These are phyloP conservation scores for Diaporthe ilicicola DNA, from an alignment of 2,329 filamentous ascomycete genomes.

Conservation along the genomic window DNA sequence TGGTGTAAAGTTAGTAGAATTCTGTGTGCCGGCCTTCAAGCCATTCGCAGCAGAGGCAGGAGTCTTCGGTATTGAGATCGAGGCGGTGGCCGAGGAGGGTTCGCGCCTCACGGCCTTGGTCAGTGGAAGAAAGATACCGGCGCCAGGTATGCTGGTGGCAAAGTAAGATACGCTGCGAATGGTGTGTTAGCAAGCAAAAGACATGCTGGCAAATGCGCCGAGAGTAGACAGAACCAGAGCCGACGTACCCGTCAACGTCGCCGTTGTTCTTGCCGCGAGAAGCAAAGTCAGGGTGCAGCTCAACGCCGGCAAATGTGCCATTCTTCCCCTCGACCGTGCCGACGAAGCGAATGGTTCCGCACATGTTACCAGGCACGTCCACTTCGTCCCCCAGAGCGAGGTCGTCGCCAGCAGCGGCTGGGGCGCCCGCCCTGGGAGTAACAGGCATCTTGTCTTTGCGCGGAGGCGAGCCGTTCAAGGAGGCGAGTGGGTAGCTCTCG, in stretches of 20 bases:
- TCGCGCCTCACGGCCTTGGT: constrained; percentile 79
- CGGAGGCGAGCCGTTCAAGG: constrained; percentile 53
- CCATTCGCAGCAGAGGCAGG: constrained; percentile 71
- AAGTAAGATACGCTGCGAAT: constrained; percentile 76
- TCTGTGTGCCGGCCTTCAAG: constrained; percentile 63
- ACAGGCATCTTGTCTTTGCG: constrained; percentile 52
- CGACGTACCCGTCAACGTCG: constrained; percentile 87
- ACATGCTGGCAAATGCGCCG: neutral
- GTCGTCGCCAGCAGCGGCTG: constrained; percentile 53
- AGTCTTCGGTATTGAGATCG: constrained; percentile 68
- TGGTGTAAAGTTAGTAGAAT: constrained; percentile 68
- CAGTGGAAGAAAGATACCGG: constrained; percentile 93
- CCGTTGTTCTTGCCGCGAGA: constrained; percentile 92
- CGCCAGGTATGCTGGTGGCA: constrained; percentile 76
- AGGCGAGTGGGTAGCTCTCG: constrained; percentile 68
- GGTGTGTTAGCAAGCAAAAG: constrained; percentile 37
- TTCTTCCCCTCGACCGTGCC: constrained; percentile 88
- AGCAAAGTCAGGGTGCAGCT: constrained; percentile 83
- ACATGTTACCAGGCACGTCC: constrained; percentile 93
- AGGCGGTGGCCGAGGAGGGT: constrained; percentile 58
- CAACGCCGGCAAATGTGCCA: constrained; percentile 90
- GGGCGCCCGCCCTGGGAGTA: constrained; percentile 56
- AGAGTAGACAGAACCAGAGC: constrained; percentile 21
- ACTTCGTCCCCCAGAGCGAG: constrained; percentile 83
- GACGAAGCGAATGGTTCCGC: constrained; percentile 87